A percentile compares a stretch with the other conserved stretches of the same genome.
Conservation (phyloP, 2,329 filamentous ascomycete species). For the Thelonectria blattea region DNA sequence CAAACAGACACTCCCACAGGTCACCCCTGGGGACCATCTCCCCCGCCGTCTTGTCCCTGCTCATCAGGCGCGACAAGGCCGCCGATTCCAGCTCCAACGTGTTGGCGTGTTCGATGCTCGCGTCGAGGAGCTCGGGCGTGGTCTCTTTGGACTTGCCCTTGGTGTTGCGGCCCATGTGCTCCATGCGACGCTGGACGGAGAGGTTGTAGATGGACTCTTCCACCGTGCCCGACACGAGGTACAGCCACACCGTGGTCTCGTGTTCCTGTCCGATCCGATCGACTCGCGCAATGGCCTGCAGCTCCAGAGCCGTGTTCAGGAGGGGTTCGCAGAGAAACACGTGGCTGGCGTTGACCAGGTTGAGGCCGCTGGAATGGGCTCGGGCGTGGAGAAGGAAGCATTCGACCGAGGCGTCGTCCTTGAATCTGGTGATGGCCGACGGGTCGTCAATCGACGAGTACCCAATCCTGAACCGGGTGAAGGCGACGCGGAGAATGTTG, state of each 20-base stretch:
- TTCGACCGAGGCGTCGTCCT: conserved; percentile 73
- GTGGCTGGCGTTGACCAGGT: conserved; percentile 90
- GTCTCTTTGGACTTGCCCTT: conserved; percentile 50
- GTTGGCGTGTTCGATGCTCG: conserved; percentile 80
- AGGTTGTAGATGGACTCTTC: conserved; percentile 92
- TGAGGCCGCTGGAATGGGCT: conserved; percentile 86
- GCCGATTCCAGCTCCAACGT: conserved; percentile 81
- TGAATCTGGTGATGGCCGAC: conserved; percentile 77
- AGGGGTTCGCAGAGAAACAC: conserved; percentile 95
- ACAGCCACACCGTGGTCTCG: conserved; percentile 93
- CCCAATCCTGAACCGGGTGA: conserved; percentile 74
- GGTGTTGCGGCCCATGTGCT: conserved; percentile 66
- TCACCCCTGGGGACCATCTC: conserved; percentile 82
- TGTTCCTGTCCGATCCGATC: conserved; percentile 91
- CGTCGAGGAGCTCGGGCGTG: conserved; percentile 59
- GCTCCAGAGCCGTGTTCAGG: conserved; percentile 89
- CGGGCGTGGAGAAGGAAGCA: conserved; percentile 90
- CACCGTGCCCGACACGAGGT: conserved; percentile 87
- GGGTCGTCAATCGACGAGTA: conserved; percentile 72
- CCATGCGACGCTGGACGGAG: conserved; percentile 77
- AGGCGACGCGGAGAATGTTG: conserved; percentile 72
- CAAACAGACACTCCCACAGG: conserved; percentile 89
- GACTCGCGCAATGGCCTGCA: conserved; percentile 93
- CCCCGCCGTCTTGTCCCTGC: conserved; percentile 71
- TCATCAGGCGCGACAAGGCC: conserved; percentile 72